Base-by-base conservation (phyloP, 2,329 filamentous ascomycete genomes). In the Cadophora sp. region DNA sequence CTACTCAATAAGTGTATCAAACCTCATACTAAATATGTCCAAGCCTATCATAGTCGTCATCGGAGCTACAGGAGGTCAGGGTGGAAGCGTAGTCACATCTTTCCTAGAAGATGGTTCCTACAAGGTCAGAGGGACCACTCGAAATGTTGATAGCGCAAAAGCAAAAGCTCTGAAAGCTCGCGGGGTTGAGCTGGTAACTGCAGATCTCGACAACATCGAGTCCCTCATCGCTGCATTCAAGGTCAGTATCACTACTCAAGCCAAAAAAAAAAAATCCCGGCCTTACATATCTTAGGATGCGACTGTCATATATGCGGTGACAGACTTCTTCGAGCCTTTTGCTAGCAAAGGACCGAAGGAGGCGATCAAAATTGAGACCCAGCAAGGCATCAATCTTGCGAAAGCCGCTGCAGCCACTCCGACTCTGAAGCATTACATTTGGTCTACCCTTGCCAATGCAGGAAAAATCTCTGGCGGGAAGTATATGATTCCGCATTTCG, bases 251-350 rank as follows among this genome's bases (percentile, higher is more conserved):
- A 62, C 19, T n/a, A 29, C 43, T 8, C 31, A 34, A 51, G 68
- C 63, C 12, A 24, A 6, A 62, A 12, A 12, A 12, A 12, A 16
- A 27, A 14, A 62, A 4, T 34, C 31, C 50, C 58, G 16, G 66
- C 11, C 63, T 65, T 55, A 71, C 43, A 64, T 12, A 22, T 19
- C 22, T 14, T 34, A 73, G 6, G 82, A 81, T 5, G 83, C 83
- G 34, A 80, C 82, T 67, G 75, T 81, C 67, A 85, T 88, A 67
- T 88, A 87, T 76, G 81, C 81, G 67, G 83, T 86, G 60, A 88
- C 86, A 0, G 81, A 88, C 68, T 88, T 85, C 77, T 88, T 83
- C 82, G 82, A 85, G 64, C 79, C 81, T 2, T 86, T 86, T 73
- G 70, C 79, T 70, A 76, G 79, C 0, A 14, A 70, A 3, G 76